These are phyloP conservation scores for Epithemia pelagica DNA, from an alignment of 108 stramenopile species.

Conservation along the genomic window DNA sequence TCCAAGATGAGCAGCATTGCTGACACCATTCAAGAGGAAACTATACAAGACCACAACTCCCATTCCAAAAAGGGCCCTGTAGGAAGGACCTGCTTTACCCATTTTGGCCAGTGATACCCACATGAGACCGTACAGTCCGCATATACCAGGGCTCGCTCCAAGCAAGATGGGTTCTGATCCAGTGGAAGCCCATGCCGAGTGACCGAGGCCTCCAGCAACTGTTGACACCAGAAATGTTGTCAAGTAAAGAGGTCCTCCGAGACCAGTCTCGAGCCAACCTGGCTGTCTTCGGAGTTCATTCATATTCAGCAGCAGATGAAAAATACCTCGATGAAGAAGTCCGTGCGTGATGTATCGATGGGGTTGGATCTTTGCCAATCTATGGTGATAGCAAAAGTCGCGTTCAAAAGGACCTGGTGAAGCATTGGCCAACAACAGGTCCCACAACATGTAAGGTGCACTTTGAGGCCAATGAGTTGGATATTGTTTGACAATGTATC, in stretches of 20 bases:
- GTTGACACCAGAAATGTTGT: constrained; percentile 55
- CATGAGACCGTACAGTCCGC: constrained; percentile 67
- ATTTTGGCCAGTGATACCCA: constrained; percentile 53
- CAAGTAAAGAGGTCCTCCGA: constrained; percentile 47
- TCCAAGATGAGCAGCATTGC: constrained; percentile 60
- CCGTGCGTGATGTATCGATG: constrained; percentile 71
- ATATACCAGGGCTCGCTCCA: constrained; percentile 74
- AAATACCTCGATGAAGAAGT: constrained; percentile 57
- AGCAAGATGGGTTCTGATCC: constrained; percentile 17
- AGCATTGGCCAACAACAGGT: not conserved
- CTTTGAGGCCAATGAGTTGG: not conserved
- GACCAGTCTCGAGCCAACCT: constrained; percentile 52
- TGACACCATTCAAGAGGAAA: constrained; percentile 41
- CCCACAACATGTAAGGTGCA: not conserved
- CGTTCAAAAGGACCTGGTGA: not conserved
- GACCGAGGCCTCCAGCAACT: constrained; percentile 57
- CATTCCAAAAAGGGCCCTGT: constrained; percentile 48
- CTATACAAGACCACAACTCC: constrained; percentile 43
- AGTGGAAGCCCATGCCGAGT: not conserved
- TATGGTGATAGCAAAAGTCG: not conserved
- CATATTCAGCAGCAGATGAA: constrained; percentile 62
- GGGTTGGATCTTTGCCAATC: constrained; percentile 22
- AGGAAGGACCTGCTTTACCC: constrained; percentile 37
- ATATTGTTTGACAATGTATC: not conserved
- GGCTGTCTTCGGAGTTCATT: constrained; percentile 42